These are phyloP conservation scores for Nitzschia sp. DNA, from an alignment of 108 stramenopile genomes.

Conservation along the genomic window DNA sequence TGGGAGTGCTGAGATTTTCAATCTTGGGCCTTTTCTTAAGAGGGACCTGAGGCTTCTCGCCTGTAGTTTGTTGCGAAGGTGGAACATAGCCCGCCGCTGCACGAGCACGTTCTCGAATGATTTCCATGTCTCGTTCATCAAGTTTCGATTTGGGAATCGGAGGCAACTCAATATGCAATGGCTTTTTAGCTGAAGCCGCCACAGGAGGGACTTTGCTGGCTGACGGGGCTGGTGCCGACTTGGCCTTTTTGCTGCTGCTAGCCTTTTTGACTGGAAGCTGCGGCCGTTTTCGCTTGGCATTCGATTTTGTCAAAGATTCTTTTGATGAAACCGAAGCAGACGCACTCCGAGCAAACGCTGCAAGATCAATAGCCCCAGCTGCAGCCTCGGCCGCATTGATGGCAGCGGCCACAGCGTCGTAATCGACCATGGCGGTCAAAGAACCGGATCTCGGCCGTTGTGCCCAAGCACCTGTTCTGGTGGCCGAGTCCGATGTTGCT, in stretches of 20 bases:
- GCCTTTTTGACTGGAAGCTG: slow-evolving; percentile 15
- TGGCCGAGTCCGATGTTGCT: slow-evolving; percentile 25
- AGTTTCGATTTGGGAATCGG: slow-evolving; percentile 60
- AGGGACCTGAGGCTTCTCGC: slow-evolving; percentile 20
- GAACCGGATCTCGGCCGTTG: slow-evolving; percentile 38
- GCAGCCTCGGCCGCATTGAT: slow-evolving; percentile 77
- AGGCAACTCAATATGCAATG: slow-evolving; percentile 25
- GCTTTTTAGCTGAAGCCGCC: slow-evolving; percentile 23
- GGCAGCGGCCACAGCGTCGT: slow-evolving; percentile 78
- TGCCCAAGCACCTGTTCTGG: slow-evolving; percentile 10
- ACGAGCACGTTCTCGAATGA: slow-evolving; percentile 70
- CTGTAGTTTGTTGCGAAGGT: slow-evolving; percentile 23
- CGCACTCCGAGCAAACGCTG: slow-evolving; percentile 34
- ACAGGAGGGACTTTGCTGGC: not conserved
- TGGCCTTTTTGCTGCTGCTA: not conserved
- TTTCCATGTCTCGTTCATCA: slow-evolving; percentile 67
- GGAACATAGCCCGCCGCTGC: slow-evolving; percentile 80
- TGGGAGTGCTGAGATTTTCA: slow-evolving; percentile 34
- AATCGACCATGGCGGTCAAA: slow-evolving; percentile 30
- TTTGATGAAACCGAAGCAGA: slow-evolving; percentile 6
- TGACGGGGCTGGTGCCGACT: not conserved
- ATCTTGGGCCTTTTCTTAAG: slow-evolving; percentile 43
- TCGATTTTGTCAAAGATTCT: slow-evolving; percentile 6
- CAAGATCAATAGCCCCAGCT: slow-evolving; percentile 64
- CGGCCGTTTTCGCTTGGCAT: slow-evolving; percentile 11